These are phyloP conservation scores for Extremus antarcticus DNA, from an alignment of 495 filamentous ascomycete species.

Conservation along the genomic window DNA sequence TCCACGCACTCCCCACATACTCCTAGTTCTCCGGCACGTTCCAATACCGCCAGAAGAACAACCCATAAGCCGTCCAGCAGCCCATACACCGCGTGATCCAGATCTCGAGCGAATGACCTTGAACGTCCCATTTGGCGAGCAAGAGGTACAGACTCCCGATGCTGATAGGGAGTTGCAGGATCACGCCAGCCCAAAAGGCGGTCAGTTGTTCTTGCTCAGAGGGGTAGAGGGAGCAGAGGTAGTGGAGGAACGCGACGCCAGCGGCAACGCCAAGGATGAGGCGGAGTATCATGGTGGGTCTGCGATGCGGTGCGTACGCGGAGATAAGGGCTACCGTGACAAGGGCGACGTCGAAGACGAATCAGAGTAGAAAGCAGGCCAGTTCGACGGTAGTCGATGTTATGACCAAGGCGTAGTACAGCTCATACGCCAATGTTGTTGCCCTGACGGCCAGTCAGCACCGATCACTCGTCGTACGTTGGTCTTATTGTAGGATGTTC, in stretches of 20 bases:
- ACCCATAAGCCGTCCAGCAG: constrained; percentile 7
- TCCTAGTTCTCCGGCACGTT: constrained; percentile 18
- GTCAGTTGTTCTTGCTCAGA: constrained; percentile 10
- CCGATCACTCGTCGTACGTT: too few relatives aligned
- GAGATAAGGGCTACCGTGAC: neutral
- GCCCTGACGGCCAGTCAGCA: too few relatives aligned
- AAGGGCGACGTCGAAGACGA: constrained; percentile 7
- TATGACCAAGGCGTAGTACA: constrained; percentile 11
- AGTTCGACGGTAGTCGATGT: constrained; percentile 6
- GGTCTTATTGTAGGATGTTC: constrained; percentile 51
- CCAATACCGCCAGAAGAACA: constrained; percentile 14
- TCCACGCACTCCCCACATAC: constrained; percentile 11
- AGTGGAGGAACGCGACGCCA: constrained; percentile 5
- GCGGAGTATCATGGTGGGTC: too few relatives aligned
- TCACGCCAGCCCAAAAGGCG: constrained; percentile 5
- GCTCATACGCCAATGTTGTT: constrained; percentile 10
- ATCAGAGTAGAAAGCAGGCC: constrained; percentile 6
- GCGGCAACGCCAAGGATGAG: neutral
- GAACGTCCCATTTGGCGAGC: neutral
- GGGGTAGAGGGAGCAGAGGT: neutral
- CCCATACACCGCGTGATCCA: constrained; percentile 15
- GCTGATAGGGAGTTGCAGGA: constrained; percentile 7
- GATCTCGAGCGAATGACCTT: constrained; percentile 10
- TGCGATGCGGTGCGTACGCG: constrained; percentile 3
- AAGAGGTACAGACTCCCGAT: neutral